Base-by-base conservation (phyloP, 2,329 filamentous ascomycete genomes). In the Plenodomus lindquistii region DNA sequence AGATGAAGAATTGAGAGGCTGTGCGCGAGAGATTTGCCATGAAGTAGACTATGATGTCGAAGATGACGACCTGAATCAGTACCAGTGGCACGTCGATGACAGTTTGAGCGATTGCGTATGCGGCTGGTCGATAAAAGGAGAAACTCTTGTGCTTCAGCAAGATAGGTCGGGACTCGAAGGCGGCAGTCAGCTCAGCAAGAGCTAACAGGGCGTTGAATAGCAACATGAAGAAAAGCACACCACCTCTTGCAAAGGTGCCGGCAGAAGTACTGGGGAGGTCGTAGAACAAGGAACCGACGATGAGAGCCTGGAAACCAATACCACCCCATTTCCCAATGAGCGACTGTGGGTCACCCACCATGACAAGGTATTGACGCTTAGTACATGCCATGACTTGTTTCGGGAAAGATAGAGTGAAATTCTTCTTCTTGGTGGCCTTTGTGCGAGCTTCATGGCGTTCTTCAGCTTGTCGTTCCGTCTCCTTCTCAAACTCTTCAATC, bases 131-230 rank as follows among this genome's bases (percentile, higher is more conserved):
- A 54, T 88, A 87, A 66, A 88, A 88, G 0, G 84, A 84, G 55
- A 87, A 88, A 19, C 79, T 83, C 62, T 87, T 87, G 69, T 89
- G 86, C 66, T 88, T 88, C 44, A 87, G 72, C 34, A 89, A 69
- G 46, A 89, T 87, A 0, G 85, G 85, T 37, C 85, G 81, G 18
- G 79, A 80, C 40, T 78, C 71, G 55, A 88, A 89, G 0, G 84
- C 79, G 1, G 83, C 70, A 0, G 84, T 83, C 35, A 85, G 75
- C 59, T 87, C 83, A 4, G 81, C 80, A 39, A 86, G 65, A 3
- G 84, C 82, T 24, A 86, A 74, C 8, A 87, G 72, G 10, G 83
- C 77, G 55, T 86, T 86, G 73, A 85, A 86, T 1, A 87, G 72
- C 1, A 87, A 69, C 47, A 84, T 77, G 60, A 83, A 83, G 67